A percentile compares a stretch with the other conserved stretches of the same genome.
Conservation (phyloP, 2,329 filamentous ascomycete genomes). For the Cytospora mali region DNA sequence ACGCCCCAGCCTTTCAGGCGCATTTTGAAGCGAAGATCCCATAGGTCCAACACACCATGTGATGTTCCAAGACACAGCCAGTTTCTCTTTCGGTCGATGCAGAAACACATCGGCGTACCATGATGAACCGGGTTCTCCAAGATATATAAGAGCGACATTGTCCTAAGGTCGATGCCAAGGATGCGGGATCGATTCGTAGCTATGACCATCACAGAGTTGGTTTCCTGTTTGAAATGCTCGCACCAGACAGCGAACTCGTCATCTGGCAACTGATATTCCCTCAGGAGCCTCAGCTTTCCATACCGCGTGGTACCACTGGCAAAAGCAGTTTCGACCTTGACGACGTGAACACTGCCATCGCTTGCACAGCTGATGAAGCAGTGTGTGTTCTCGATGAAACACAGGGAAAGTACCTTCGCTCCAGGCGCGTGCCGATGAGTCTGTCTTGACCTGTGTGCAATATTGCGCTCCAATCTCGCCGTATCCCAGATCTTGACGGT, state of each 20-base stretch:
- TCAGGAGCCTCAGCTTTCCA: constrained; percentile 72
- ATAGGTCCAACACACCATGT: constrained; percentile 89
- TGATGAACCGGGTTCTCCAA: constrained; percentile 89
- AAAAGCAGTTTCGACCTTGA: constrained; percentile 68
- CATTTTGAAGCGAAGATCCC: constrained; percentile 95
- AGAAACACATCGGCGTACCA: constrained; percentile 89
- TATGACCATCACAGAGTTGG: constrained; percentile 78
- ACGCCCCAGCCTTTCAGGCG: constrained; percentile 87
- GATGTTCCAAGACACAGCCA: constrained; percentile 93
- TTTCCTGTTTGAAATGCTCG: constrained; percentile 85
- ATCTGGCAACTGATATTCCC: constrained; percentile 74
- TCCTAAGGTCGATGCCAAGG: constrained; percentile 81
- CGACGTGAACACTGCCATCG: constrained; percentile 87
- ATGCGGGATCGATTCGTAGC: constrained; percentile 86
- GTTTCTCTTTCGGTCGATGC: constrained; percentile 79
- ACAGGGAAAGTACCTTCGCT: constrained; percentile 76
- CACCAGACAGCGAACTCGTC: constrained; percentile 83
- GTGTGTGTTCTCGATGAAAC: constrained; percentile 92
- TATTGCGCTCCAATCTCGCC: constrained; percentile 83
- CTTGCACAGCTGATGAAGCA: constrained; percentile 89
- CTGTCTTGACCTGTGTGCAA: constrained; percentile 83
- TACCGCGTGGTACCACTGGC: constrained; percentile 66
- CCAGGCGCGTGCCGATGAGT: constrained; percentile 76
- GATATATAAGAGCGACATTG: constrained; percentile 79
- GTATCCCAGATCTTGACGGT: constrained; percentile 93